Percentiles rank a stretch among this genome's conserved stretches.
Evolutionary conservation across 164 flowering plant species (phyloP).

Genomic region (Vitis rotundifolia): DNA sequence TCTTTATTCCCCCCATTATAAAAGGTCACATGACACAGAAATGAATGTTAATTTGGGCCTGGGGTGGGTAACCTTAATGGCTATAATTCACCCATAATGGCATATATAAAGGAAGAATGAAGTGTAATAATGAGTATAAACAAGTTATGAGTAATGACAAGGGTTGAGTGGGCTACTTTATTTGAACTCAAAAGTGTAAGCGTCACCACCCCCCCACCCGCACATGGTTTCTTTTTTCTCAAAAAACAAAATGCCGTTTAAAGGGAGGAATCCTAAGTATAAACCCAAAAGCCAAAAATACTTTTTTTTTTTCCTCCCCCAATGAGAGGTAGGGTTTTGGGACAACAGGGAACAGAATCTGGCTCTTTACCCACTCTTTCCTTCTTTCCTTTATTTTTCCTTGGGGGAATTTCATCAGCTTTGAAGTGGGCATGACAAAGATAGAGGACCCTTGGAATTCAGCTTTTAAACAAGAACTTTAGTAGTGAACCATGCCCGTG

Average conservation of each 20-base stretch:
- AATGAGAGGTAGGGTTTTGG: slow-evolving; percentile 20
- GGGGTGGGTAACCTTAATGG: not conserved
- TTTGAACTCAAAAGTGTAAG: not conserved
- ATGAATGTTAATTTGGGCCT: slow-evolving; percentile 7
- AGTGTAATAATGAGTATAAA: not conserved
- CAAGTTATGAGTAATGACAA: no score
- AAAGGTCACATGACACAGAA: slow-evolving; percentile 1
- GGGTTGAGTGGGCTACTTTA: slow-evolving; percentile 3
- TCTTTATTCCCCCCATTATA: slow-evolving; percentile 1
- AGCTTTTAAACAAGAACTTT: slow-evolving; percentile 41
- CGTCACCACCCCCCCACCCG: not conserved
- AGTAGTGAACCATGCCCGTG: slow-evolving; percentile 39
- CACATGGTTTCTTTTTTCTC: not conserved
- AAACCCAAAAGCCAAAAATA: slow-evolving; percentile 37
- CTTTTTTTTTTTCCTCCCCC: slow-evolving; percentile 12
- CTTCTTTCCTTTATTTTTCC: slow-evolving; percentile 5
- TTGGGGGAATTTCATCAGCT: slow-evolving; percentile 22
- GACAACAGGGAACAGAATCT: slow-evolving; percentile 28
- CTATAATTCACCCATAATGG: slow-evolving; percentile 11
- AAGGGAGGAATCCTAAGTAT: slow-evolving; percentile 41
- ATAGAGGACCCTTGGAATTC: slow-evolving; percentile 26
- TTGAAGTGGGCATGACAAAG: slow-evolving; percentile 38
- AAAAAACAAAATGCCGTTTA: slow-evolving; percentile 12
- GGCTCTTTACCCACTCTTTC: slow-evolving; percentile 23
- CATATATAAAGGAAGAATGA: not conserved